These are phyloP conservation scores for Diplotaxis tenuifolia DNA, from an alignment of 345 rosid species.

Conservation along the genomic window DNA sequence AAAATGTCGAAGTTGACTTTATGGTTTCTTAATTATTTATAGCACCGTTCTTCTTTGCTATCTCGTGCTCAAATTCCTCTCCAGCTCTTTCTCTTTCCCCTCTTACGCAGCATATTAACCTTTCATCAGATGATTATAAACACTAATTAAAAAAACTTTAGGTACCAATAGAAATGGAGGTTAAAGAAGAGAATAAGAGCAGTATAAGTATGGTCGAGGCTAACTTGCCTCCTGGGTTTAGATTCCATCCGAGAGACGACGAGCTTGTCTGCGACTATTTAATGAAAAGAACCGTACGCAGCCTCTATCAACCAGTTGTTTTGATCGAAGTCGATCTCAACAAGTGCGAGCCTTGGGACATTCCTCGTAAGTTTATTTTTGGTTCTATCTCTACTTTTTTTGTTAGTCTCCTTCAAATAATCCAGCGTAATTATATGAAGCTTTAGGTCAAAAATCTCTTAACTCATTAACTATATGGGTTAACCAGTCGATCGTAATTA, in stretches of 20 bases:
- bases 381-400: not conserved
- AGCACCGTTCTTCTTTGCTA: constrained; percentile 23
- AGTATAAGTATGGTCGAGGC: constrained; percentile 65
- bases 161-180: constrained; percentile 18
- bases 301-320: not conserved
- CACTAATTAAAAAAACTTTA: not conserved
- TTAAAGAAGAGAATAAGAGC: constrained; percentile 20
- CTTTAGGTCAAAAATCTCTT: not conserved
- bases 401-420: not conserved
- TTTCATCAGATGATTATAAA: constrained; percentile 17
- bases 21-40: constrained; percentile 18
- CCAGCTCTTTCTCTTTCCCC: not conserved
- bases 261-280: not conserved
- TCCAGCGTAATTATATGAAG: not conserved
- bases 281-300: not conserved
- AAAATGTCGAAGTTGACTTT: constrained; percentile 30
- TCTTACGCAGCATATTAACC: constrained; percentile 5
- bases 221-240: constrained; percentile 83
- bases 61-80: constrained; percentile 5
- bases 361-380: constrained; percentile 33
- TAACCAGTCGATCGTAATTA: constrained; percentile 3
- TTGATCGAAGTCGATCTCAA: not conserved
- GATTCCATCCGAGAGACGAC: constrained; percentile 75
- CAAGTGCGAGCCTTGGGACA: constrained; percentile 2
- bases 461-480: not conserved